Percentiles rank a stretch among this genome's conserved stretches.
Evolutionary conservation across 306 rosid genomes (phyloP).

Genomic region (Lathyrus oleraceus): DNA sequence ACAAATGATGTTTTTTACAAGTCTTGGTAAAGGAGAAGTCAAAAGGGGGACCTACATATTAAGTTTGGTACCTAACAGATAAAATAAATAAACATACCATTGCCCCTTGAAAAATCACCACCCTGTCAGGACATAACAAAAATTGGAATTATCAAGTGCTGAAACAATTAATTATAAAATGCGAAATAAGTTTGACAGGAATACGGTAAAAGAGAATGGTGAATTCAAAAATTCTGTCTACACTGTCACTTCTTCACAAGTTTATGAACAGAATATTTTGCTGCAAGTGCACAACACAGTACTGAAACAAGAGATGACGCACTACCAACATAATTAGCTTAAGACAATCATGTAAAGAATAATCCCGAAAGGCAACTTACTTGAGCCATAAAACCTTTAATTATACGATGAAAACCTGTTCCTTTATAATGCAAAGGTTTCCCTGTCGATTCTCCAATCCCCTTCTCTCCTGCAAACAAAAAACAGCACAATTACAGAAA

Average conservation of each 20-base stretch:
- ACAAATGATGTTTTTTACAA: constrained; percentile 45
- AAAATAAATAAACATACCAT: constrained; percentile 61
- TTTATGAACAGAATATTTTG: constrained; percentile 20
- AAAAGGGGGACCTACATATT: constrained; percentile 35
- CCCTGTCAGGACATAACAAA: constrained; percentile 60
- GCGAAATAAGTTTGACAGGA: neutral
- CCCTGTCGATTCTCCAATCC: constrained; percentile 76
- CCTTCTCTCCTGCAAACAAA: constrained; percentile 77
- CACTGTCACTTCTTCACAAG: neutral
- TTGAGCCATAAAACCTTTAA: constrained; percentile 97
- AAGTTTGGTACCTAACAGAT: constrained; percentile 30
- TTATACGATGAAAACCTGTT: constrained; percentile 79
- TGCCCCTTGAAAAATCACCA: constrained; percentile 90
- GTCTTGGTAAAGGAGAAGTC: constrained; percentile 39
- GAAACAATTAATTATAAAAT: constrained; percentile 6
- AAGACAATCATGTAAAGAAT: constrained; percentile 19
- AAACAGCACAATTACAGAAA: constrained; percentile 27
- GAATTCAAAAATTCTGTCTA: constrained; percentile 21
- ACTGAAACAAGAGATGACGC: constrained; percentile 19
- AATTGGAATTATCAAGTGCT: constrained; percentile 24
- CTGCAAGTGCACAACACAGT: neutral
- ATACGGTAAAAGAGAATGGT: neutral
- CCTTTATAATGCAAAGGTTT: constrained; percentile 91
- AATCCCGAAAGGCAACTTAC: constrained; percentile 54
- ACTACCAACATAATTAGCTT: constrained; percentile 19